Base-by-base conservation (phyloP, 129 eudicot species). In the carrot (Daucus carota) region DNA sequence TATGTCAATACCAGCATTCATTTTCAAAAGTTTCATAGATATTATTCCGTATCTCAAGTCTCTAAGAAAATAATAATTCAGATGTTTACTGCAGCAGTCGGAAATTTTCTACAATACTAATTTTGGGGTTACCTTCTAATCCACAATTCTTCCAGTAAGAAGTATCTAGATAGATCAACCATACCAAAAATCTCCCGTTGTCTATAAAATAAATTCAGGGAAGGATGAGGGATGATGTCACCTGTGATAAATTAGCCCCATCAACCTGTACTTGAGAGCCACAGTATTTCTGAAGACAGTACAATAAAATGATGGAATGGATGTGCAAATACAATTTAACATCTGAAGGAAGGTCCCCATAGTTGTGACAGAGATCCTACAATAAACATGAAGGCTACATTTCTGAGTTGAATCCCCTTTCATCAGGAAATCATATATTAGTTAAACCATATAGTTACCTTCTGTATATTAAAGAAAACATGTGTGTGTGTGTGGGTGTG, bases 321-420 rank as follows among this genome's bases (percentile, higher is more conserved):
- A 94, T 86, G 79, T 91, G 93, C 33, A 87, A 73, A 86, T 94
- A 90, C 84, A 91, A 62, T 86, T 85, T 94, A 71, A 67, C 75
- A 63, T 94, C 93, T 62, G 84, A 73, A 74, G 81, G 83, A 48
- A 87, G 85, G 28, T 85, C 86, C 62, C 65, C 78, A 82, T 91
- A 91, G 77, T 86, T 83, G 81, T 94, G 90, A 78, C 90, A 89
- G 73, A 94, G 98, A 52, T 91, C 90, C 98, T 94, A 76, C 22
- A 77, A 52, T 42, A 57, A 71, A 29, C 72, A 78, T 11, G 71
- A 77, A 78, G 16, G 75, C 59, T 40, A n/a, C n/a, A n/a, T n/a
- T n/a, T n/a, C n/a, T n/a, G n/a, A n/a, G n/a, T n/a, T n/a, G n/a
- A n/a, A n/a, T n/a, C n/a, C n/a, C n/a, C n/a, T n/a, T n/a, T n/a